Evolutionary conservation across 108 stramenopile genomes (phyloP).

Genomic region (Mediolabrus comicus): DNA sequence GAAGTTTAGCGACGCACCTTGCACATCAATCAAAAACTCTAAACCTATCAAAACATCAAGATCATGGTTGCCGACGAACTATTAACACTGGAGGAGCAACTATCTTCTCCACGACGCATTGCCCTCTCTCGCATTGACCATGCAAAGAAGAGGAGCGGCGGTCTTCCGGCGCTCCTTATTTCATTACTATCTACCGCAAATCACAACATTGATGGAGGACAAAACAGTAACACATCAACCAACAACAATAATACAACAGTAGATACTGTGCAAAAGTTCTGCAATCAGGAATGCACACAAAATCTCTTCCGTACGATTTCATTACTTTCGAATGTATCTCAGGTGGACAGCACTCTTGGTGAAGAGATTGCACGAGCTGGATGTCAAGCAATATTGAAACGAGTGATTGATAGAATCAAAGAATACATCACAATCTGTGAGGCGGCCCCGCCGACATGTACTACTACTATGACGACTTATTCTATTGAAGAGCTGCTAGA

Average conservation of each 20-base stretch:
- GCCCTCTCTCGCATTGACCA: neutral
- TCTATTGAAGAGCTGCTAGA: constrained; percentile 58
- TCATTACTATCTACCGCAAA: constrained; percentile 5
- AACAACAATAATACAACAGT: neutral
- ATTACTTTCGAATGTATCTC: constrained; percentile 31
- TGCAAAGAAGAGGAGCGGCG: neutral
- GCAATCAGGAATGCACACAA: constrained; percentile 16
- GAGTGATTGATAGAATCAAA: constrained; percentile 37
- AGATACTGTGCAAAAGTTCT: neutral
- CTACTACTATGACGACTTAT: no score
- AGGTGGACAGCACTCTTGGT: constrained; percentile 52
- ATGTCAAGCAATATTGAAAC: constrained; percentile 43
- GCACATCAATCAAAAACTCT: no score
- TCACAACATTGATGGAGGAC: neutral
- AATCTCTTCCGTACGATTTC: constrained; percentile 21
- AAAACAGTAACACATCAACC: neutral
- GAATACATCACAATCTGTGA: constrained; percentile 15
- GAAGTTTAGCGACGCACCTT: no score
- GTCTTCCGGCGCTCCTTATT: constrained; percentile 1
- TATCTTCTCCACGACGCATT: neutral
- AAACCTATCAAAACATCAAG: no score
- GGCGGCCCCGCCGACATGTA: no score
- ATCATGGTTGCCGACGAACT: neutral
- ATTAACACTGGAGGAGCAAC: neutral
- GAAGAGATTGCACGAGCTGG: constrained; percentile 69